phyloP scores from a whole-genome alignment of 2,329 filamentous ascomycete species.

The Colletotrichum echinochloae region DNA sequence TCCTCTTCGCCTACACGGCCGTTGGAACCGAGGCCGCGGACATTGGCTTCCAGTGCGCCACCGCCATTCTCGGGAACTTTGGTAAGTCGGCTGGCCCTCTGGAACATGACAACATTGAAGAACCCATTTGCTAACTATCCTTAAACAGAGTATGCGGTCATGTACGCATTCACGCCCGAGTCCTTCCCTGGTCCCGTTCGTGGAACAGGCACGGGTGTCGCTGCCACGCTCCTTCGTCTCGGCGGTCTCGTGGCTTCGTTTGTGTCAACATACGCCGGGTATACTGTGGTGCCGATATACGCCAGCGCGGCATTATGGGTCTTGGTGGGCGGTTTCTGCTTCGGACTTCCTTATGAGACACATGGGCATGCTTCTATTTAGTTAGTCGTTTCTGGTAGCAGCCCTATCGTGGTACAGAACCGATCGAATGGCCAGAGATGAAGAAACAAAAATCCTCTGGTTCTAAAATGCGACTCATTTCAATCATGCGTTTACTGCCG shows the following conservation, averaged over 20 bases:
- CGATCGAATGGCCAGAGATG: no score
- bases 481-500: neutral
- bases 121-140: constrained; percentile 25
- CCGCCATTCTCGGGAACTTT: constrained; percentile 59
- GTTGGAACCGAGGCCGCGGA: constrained; percentile 54
- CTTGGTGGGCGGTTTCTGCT: constrained; percentile 53
- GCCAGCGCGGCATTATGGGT: constrained; percentile 59
- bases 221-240: constrained; percentile 53
- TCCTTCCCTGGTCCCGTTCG: constrained; percentile 67
- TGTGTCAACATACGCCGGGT: constrained; percentile 57
- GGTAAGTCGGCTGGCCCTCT: constrained; percentile 43
- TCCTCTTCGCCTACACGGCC: constrained; percentile 59
- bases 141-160: constrained; percentile 45
- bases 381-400: neutral
- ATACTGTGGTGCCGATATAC: constrained; percentile 58
- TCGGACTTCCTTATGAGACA: constrained; percentile 59
- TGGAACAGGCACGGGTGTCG: constrained; percentile 64
- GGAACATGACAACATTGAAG: rapidly evolving
- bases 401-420: no score
- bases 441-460: no score
- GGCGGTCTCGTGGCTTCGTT: constrained; percentile 56
- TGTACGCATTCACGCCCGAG: constrained; percentile 65
- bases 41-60: constrained; percentile 56
- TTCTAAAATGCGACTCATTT: neutral
- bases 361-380: constrained; percentile 52